These are phyloP conservation scores for Suillus sp. DNA, from an alignment of 768 basidiomycete genomes.

Conservation along the genomic window DNA sequence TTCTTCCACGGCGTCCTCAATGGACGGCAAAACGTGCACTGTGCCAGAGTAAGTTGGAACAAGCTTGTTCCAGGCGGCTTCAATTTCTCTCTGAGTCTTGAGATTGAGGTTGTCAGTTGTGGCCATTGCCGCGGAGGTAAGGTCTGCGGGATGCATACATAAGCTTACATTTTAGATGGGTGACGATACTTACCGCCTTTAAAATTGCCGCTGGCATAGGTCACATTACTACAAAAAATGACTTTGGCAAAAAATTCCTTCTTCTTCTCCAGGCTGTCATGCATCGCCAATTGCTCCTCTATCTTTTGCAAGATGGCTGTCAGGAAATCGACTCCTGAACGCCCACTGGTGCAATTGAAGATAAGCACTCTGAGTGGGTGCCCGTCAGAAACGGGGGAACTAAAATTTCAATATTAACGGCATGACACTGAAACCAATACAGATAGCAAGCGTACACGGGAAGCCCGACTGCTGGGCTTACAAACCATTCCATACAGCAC, in stretches of 20 bases:
- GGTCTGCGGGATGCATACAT: constrained; percentile 50
- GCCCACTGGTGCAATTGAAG: constrained; percentile 94
- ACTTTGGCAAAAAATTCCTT: constrained; percentile 75
- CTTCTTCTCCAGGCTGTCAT: constrained; percentile 40
- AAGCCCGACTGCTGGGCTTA: constrained; percentile 56
- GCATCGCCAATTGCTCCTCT: constrained; percentile 45
- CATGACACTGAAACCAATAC: constrained; percentile 7
- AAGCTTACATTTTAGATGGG: constrained; percentile 3
- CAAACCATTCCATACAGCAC: constrained; percentile 90
- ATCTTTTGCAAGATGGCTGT: constrained; percentile 56
- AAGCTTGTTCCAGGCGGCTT: constrained; percentile 68
- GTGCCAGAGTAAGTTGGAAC: constrained; percentile 60
- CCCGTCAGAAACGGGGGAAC: constrained; percentile 18
- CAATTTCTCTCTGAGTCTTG: constrained; percentile 75
- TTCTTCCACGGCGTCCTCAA: constrained; percentile 83
- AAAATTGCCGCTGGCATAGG: constrained; percentile 84
- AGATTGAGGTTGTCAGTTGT: constrained; percentile 64
- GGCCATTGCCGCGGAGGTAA: constrained; percentile 69
- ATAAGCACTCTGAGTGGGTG: constrained; percentile 62
- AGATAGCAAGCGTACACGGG: constrained; percentile 25
- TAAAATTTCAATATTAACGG: constrained; percentile 11
- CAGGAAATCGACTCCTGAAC: constrained; percentile 78
- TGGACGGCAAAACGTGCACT: constrained; percentile 81
- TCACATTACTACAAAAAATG: constrained; percentile 96
- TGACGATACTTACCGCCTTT: constrained; percentile 73